A percentile compares a stretch with the other conserved stretches of the same genome.
Evolutionary conservation across 225 moss, liverwort and hornwort species (phyloP).

Genomic region (Lunularia cruciata): DNA sequence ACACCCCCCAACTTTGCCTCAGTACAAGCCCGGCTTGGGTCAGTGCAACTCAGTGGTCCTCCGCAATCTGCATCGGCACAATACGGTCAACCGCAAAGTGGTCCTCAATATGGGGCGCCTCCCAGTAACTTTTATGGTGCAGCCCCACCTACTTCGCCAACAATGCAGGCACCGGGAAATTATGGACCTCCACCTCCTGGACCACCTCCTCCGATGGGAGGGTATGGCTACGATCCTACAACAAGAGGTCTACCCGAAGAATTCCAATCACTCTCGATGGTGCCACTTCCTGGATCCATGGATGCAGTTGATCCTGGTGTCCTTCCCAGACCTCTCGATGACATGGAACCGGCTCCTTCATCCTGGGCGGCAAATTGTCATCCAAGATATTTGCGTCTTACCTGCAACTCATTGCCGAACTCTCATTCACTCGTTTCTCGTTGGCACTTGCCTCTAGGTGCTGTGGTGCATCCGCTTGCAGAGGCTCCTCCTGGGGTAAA

Average conservation of each 20-base stretch:
- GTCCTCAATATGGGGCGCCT: conserved; percentile 37
- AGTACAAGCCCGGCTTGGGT: conserved; percentile 16
- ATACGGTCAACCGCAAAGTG: conserved; percentile 19
- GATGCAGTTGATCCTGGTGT: conserved; percentile 75
- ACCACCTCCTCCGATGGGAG: conserved; percentile 51
- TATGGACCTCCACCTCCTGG: conserved; percentile 45
- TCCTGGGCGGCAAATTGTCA: conserved; percentile 64
- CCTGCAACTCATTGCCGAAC: conserved; percentile 86
- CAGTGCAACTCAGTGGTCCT: conserved; percentile 16
- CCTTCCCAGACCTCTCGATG: conserved; percentile 79
- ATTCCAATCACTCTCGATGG: conserved; percentile 86
- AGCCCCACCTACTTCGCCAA: conserved; percentile 46
- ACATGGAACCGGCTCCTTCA: conserved; percentile 43
- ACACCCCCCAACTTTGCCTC: conserved; percentile 10
- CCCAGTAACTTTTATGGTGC: conserved; percentile 61
- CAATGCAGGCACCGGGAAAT: conserved; percentile 48
- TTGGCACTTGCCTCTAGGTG: conserved; percentile 96
- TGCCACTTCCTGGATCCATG: conserved; percentile 76
- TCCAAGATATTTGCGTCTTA: conserved; percentile 81
- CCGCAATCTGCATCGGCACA: conserved; percentile 19
- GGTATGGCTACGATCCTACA: conserved; percentile 60
- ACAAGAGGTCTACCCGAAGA: conserved; percentile 73
- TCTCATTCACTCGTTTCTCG: conserved; percentile 86
- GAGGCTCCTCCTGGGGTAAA: conserved; percentile 94
- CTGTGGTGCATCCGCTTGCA: conserved; percentile 80